phyloP scores from a whole-genome alignment of 768 basidiomycete species.

The Boletus huronensis region DNA sequence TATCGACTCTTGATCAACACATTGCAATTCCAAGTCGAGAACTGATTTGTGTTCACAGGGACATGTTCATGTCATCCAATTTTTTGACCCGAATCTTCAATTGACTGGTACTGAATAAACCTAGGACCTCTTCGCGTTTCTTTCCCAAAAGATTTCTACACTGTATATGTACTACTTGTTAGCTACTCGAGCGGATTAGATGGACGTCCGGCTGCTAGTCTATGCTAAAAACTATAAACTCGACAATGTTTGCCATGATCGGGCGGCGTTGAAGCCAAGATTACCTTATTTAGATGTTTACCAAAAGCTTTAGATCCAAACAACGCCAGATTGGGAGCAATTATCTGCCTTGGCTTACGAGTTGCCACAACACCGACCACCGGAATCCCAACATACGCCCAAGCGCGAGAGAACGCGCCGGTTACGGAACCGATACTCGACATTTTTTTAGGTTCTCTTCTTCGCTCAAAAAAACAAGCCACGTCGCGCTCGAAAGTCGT shows the following conservation, averaged over 20 bases:
- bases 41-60: no score
- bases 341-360: background rate
- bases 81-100: no score
- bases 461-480: background rate
- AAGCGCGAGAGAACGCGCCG: background rate
- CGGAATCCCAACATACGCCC: background rate
- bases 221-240: background rate
- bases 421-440: background rate
- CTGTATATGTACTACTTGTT: no score
- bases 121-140: background rate
- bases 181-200: background rate
- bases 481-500: background rate
- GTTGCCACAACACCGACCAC: background rate
- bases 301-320: slow-evolving; percentile 30
- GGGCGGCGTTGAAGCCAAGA: no score
- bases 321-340: slow-evolving; percentile 10
- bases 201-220: background rate
- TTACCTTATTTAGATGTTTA: slow-evolving; percentile 18
- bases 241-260: no score
- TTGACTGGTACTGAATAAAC: background rate
- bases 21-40: no score
- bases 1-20: no score
- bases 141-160: no score
- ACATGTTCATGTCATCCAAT: background rate
- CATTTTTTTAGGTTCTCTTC: background rate